Base-by-base conservation (phyloP, 257 asterid genomes). In the Nicotiana undulata region DNA sequence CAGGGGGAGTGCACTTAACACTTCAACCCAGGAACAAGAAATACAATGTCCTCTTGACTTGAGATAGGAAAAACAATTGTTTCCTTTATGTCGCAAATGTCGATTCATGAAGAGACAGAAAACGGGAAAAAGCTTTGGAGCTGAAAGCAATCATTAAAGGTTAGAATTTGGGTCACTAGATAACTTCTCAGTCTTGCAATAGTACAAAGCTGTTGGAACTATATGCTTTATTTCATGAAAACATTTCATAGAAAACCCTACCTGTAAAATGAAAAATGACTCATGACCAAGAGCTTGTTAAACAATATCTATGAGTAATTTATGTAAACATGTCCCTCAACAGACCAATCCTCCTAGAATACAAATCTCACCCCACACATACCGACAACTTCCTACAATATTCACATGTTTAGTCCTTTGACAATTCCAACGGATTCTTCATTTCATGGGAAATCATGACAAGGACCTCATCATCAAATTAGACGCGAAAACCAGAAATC, bases 321-420 rank as follows among this genome's bases (percentile, higher is more conserved):
- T 59, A 79, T 86, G 84, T 80, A 83, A 75, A 49, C 82, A 83
- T 76, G 68, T 84, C 86, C 80, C 86, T 44, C 85, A 70, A 82
- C 46, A 81, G 82, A 81, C 85, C 63, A 89, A 81, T 44, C 78
- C 64, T 75, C 82, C 80, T 75, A 79, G 79, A 74, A 74, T 49
- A 74, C 79, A 86, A 83, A 88, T 79, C 84, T 83, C 84, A 51
- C 86, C 80, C 80, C 84, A 85, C 44, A 59, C 85, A 77, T 83
- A 63, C 85, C 17, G 63, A 81, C 79, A 82, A 81, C 84, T 82
- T 81, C 89, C 90, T 81, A 84, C 81, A 52, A 76, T 74, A 78
- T 81, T 81, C 90, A 83, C 85, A 52, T 26, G 87, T 86, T 85
- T 81, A 78, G 67, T 81, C 66, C 68, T 68, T 63, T 4, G 11